Evolutionary conservation across 805 yeast species (phyloP), one percentile per base, ranked within the genome.

Genomic region (Wickerhamomyces silvicola): DNA sequence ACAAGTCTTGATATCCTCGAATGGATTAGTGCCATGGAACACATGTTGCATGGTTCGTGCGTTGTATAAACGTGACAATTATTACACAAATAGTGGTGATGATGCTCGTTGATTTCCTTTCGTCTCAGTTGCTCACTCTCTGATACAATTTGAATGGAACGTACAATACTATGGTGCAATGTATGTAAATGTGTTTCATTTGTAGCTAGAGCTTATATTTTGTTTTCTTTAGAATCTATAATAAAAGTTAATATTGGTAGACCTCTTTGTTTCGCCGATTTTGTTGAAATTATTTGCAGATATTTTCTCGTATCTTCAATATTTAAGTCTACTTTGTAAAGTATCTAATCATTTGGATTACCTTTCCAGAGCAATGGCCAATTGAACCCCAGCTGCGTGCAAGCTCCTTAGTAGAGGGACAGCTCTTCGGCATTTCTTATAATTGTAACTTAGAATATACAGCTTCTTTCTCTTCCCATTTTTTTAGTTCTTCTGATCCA

Each of bases 341-440:
- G 56, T 20, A 70, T 71, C 47, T 82, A 92, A 37, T 78, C 75
- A 43, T 77, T 66, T 0, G 95, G 94, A 49, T 88, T 86, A 0
- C 97, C 97, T 44, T 87, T 78, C 97, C 97, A 92, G 24, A 85
- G 68, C 33, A 85, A 59, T 0, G 97, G 97, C 98, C 97, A 90
- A 42, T 69, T 4, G 55, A 35, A 3, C 87, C 70, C 96, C 96
- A 88, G 25, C 63, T 60, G 1, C 56, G 37, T 15, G 81, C 70
- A 11, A 75, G 54, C n/a, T 79, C 86, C 43, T 79, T 82, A 4
- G 85, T 75, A 5, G 70, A 64, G 0, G 97, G 94, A n/a, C 72
- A 68, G 35, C 64, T 65, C 17, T 47, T 47, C 0, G 97, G 92
- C 2, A 84, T 72, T 4, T 56, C 36, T 3, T 50, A 38, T 17